These are phyloP conservation scores for Aspergillus texensis DNA, from an alignment of 2,329 filamentous ascomycete species.

Conservation along the genomic window DNA sequence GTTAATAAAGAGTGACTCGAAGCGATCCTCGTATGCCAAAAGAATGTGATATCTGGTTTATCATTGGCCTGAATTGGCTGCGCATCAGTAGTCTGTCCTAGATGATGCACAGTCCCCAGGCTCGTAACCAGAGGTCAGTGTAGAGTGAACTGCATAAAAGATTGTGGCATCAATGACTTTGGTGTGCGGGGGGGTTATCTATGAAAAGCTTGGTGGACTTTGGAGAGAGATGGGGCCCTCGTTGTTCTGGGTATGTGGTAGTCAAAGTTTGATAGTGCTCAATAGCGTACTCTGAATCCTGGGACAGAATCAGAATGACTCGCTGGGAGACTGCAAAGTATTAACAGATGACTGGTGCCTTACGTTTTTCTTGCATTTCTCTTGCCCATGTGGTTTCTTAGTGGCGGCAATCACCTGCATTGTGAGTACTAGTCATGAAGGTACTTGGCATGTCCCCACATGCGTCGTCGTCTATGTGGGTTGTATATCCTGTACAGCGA, in stretches of 20 bases:
- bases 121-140: conserved; percentile 6
- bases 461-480: background rate
- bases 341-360: background rate
- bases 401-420: background rate
- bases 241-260: conserved; percentile 4
- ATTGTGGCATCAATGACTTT: background rate
- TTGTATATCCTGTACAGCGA: background rate
- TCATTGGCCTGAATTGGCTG: background rate
- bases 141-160: conserved; percentile 12
- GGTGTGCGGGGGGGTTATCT: conserved; percentile 4
- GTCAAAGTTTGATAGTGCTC: conserved; percentile 18
- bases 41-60: conserved; percentile 16
- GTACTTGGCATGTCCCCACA: background rate
- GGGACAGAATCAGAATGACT: background rate
- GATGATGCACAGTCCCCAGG: conserved; percentile 7
- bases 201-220: background rate
- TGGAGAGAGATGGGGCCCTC: background rate
- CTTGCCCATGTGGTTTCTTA: background rate
- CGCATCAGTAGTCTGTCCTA: background rate
- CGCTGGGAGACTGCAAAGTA: background rate
- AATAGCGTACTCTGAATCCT: conserved; percentile 12
- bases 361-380: background rate
- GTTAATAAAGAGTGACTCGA: background rate
- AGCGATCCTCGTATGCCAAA: conserved; percentile 6
- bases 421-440: background rate